These are phyloP conservation scores for Penicillium cataractarum DNA, from an alignment of 495 filamentous ascomycete species.

Conservation along the genomic window DNA sequence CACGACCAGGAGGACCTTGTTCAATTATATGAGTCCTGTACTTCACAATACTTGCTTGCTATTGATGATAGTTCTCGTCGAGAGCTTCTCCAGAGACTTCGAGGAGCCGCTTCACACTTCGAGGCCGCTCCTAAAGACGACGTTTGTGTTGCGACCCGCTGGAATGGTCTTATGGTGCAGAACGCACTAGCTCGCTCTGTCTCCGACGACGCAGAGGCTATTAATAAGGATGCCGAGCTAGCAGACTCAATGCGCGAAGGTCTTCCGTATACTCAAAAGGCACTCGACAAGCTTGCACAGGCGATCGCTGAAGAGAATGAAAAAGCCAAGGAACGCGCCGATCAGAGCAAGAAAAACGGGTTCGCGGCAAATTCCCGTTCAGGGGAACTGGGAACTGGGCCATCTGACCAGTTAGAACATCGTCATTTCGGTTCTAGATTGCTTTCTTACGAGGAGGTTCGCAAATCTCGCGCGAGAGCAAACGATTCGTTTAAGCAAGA, in stretches of 20 bases:
- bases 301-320: background rate
- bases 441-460: background rate
- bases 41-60: constrained; percentile 4
- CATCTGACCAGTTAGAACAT: background rate
- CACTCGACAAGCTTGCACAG: background rate
- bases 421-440: no score
- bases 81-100: background rate
- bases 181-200: background rate
- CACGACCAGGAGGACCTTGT: background rate
- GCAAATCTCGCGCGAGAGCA: background rate
- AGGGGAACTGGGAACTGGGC: background rate
- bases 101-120: background rate
- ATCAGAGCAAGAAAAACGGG: no score
- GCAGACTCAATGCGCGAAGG: background rate
- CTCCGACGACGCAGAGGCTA: background rate
- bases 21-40: background rate
- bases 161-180: constrained; percentile 2
- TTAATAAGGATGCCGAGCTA: background rate
- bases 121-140: background rate
- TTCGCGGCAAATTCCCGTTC: no score
- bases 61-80: background rate
- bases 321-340: no score
- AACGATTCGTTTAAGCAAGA: background rate
- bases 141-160: background rate
- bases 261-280: background rate